Evolutionary conservation across 2,329 filamentous ascomycete genomes (phyloP).

Genomic region (Neofusicoccum laricinum): DNA sequence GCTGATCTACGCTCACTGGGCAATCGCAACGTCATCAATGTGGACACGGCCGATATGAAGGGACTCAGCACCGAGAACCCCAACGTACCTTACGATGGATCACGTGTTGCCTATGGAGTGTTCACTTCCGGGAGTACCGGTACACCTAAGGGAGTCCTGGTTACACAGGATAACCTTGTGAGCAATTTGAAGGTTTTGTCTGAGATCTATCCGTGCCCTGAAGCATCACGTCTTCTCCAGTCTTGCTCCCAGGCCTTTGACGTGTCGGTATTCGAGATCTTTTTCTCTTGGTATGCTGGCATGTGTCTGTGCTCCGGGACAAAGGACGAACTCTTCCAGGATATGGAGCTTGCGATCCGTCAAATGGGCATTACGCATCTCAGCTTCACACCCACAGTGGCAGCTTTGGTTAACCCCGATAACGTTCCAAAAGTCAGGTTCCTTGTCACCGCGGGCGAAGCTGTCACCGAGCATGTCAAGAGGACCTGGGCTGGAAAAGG

Average conservation of each 20-base stretch:
- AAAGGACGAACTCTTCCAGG: conserved; percentile 70
- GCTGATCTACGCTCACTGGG: conserved; percentile 5
- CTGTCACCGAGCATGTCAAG: conserved; percentile 70
- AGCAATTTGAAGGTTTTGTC: conserved; percentile 70
- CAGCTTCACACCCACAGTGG: conserved; percentile 82
- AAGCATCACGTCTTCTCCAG: conserved; percentile 66
- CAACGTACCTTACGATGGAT: conserved; percentile 38
- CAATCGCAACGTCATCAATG: conserved; percentile 22
- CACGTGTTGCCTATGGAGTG: conserved; percentile 69
- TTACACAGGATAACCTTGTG: conserved; percentile 72
- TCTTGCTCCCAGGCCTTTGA: conserved; percentile 84
- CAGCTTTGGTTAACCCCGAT: conserved; percentile 65
- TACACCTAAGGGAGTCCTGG: conserved; percentile 71
- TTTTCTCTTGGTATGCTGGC: conserved; percentile 75
- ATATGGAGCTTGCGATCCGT: conserved; percentile 67
- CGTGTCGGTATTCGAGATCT: conserved; percentile 86
- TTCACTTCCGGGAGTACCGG: conserved; percentile 85
- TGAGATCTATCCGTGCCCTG: conserved; percentile 60
- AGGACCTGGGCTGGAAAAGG: conserved; percentile 64
- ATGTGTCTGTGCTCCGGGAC: conserved; percentile 74
- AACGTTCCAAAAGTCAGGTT: conserved; percentile 71
- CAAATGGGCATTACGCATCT: conserved; percentile 69
- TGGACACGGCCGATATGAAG: conserved; percentile 30
- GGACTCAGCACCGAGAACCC: conserved; percentile 39
- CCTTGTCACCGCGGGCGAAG: conserved; percentile 78